phyloP scores from a whole-genome alignment of 2,329 filamentous ascomycete species.

The Penicillium polonicum region DNA sequence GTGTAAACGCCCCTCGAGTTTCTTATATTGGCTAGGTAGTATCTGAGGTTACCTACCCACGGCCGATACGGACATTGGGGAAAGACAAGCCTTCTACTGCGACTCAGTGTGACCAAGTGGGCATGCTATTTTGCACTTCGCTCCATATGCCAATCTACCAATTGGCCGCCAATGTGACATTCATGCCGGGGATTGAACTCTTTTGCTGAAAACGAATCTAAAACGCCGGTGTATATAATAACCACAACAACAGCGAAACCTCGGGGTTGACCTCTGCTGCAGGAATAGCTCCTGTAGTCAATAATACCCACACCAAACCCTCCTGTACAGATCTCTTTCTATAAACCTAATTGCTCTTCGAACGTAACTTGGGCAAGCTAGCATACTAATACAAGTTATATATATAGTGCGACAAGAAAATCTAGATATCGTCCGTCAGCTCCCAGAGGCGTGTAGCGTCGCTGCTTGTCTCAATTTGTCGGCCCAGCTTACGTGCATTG shows the following conservation, averaged over 20 bases:
- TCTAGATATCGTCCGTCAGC: slow-evolving; percentile 9
- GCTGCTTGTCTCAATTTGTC: slow-evolving; percentile 20
- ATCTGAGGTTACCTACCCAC: background rate
- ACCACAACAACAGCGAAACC: background rate
- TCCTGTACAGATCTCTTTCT: background rate
- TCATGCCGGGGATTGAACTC: background rate
- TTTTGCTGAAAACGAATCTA: background rate
- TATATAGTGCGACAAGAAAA: slow-evolving; percentile 18
- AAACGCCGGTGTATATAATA: background rate
- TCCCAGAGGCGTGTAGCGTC: slow-evolving; percentile 20
- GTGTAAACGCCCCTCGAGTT: background rate
- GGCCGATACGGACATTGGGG: background rate
- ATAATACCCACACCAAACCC: background rate
- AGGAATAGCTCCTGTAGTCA: background rate
- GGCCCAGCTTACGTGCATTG: slow-evolving; percentile 18
- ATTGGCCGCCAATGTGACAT: slow-evolving; percentile 9
- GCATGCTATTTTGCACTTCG: background rate
- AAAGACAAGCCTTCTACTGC: slow-evolving; percentile 6
- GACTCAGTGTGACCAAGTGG: slow-evolving; percentile 16
- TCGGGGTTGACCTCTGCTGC: slow-evolving; percentile 5
- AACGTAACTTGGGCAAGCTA: background rate
- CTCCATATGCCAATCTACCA: background rate
- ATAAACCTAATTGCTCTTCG: background rate
- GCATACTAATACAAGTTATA: background rate
- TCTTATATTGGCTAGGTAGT: background rate